Conservation (phyloP, 495 filamentous ascomycete genomes). For the Xylaria cubensis region DNA sequence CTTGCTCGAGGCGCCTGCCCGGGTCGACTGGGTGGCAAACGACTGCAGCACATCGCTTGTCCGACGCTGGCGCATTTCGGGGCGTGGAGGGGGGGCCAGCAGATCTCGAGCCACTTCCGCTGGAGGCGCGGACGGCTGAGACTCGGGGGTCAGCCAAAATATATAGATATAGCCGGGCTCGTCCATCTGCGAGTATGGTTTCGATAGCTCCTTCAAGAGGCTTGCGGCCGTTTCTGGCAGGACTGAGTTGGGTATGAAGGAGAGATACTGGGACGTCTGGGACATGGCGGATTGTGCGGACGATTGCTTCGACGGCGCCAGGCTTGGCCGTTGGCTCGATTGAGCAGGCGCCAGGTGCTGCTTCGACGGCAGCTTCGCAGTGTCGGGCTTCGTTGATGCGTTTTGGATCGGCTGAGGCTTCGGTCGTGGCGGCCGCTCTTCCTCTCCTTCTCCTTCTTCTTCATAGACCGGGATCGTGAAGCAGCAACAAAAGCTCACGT, state of each 20-base stretch:
- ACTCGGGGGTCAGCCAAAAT: slow-evolving; percentile 82
- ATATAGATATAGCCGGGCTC: slow-evolving; percentile 97
- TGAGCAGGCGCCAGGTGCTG: slow-evolving; percentile 39
- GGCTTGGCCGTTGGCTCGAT: slow-evolving; percentile 41
- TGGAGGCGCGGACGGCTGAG: slow-evolving; percentile 55
- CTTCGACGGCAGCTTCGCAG: slow-evolving; percentile 38
- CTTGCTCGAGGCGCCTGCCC: slow-evolving; percentile 35
- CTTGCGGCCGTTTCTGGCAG: slow-evolving; percentile 68
- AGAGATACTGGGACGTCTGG: slow-evolving; percentile 62
- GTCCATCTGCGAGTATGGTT: slow-evolving; percentile 78
- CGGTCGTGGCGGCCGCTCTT: slow-evolving; percentile 43
- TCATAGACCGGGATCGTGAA: slow-evolving; percentile 51
- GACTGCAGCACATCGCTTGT: slow-evolving; percentile 71
- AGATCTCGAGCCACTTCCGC: slow-evolving; percentile 65
- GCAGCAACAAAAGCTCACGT: slow-evolving; percentile 51
- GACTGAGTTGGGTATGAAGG: slow-evolving; percentile 69
- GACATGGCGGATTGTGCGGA: slow-evolving; percentile 46
- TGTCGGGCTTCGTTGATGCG: slow-evolving; percentile 37
- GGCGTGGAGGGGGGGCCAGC: slow-evolving; percentile 54
- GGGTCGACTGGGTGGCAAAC: slow-evolving; percentile 49
- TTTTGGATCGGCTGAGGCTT: slow-evolving; percentile 49
- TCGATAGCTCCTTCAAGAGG: slow-evolving; percentile 77
- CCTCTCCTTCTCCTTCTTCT: slow-evolving; percentile 34
- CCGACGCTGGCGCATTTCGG: slow-evolving; percentile 57
- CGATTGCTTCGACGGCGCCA: slow-evolving; percentile 43